Evolutionary conservation across 2,329 filamentous ascomycete genomes (phyloP), one percentile per base, ranked within the genome.

Genomic region (Sporothrix mexicana): DNA sequence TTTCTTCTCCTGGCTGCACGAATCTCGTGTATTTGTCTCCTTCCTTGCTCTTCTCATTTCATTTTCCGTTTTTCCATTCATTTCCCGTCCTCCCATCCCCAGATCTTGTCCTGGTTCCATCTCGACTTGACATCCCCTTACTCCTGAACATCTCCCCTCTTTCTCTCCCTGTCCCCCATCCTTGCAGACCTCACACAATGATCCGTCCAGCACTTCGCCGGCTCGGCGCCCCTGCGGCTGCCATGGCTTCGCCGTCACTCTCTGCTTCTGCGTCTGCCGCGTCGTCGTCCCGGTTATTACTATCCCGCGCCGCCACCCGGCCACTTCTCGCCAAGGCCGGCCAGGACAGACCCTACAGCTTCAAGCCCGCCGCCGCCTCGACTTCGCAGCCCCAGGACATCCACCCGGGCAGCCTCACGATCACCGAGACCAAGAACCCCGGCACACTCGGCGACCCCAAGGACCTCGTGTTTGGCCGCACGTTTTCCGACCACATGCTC

Each of bases 401-500:
- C 76, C 93, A 98, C 81, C 84, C 92, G n/a, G 88, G 90, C 53
- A 92, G 91, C 82, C 88, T 98, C 74, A 85, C 86, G 67, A 86
- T 98, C 79, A 90, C 90, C 73, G 90, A 91, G 83, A 97, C 93
- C 1, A 88, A 85, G 8, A 89, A 87, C 3, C 96, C 95, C 12
- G 96, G 95, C 83, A 81, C 87, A 43, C 85, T 95, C 72, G 86
- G 88, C 75, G 91, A 94, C 71, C 89, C 92, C 15, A 88, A 95
- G 80, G 90, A 97, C 75, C 90, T 99, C 72, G 86, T 98, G 76
- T 99, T 99, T 82, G 96, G 96, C 76, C 89, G 89, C 77, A 92
- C 91, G 68, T 99, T 99, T 83, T 97, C 96, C 78, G 96, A 99
- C 85, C 96, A 98, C 84, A 98, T 99, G 95, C 91, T 98, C 79